phyloP scores from a whole-genome alignment of 2,329 filamentous ascomycete genomes.

The Fusarium mundagurra region DNA sequence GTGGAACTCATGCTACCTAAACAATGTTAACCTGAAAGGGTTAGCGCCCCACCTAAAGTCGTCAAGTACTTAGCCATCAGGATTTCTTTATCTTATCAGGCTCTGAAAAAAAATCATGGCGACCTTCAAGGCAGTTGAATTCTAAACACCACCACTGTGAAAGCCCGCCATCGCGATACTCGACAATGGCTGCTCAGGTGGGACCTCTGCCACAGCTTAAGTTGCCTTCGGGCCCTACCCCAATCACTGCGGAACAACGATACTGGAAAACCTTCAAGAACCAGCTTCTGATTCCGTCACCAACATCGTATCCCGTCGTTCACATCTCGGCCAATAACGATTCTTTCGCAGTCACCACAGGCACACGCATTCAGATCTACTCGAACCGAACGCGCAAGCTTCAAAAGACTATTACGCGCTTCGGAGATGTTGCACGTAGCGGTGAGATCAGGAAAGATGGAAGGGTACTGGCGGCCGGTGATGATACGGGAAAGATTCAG shows the following conservation, averaged over 20 bases:
- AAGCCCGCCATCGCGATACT: constrained; percentile 32
- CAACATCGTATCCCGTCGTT: constrained; percentile 88
- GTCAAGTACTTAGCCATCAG: constrained; percentile 21
- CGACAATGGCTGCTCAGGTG: constrained; percentile 84
- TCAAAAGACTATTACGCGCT: constrained; percentile 92
- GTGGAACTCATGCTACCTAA: neutral
- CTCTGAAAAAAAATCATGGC: constrained; percentile 46
- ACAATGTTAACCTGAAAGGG: neutral
- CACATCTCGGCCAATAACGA: constrained; percentile 84
- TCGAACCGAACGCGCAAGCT: constrained; percentile 91
- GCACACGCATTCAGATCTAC: constrained; percentile 92
- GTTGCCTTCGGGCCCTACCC: constrained; percentile 82
- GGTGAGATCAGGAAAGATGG: constrained; percentile 91
- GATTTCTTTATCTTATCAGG: constrained; percentile 36
- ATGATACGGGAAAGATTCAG: constrained; percentile 91
- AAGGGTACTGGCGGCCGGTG: constrained; percentile 87
- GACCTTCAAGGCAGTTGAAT: constrained; percentile 5
- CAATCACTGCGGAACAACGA: constrained; percentile 88
- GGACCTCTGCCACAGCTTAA: constrained; percentile 82
- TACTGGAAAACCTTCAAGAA: constrained; percentile 98
- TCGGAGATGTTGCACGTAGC: constrained; percentile 89
- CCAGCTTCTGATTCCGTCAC: constrained; percentile 87
- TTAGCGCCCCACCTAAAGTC: constrained; percentile 12
- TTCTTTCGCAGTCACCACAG: constrained; percentile 92
- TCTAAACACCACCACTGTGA: constrained; percentile 22